Percentiles rank a stretch among this genome's conserved stretches.
Conservation (phyloP, 1,139 yeast species). For the Taphrina populina region DNA sequence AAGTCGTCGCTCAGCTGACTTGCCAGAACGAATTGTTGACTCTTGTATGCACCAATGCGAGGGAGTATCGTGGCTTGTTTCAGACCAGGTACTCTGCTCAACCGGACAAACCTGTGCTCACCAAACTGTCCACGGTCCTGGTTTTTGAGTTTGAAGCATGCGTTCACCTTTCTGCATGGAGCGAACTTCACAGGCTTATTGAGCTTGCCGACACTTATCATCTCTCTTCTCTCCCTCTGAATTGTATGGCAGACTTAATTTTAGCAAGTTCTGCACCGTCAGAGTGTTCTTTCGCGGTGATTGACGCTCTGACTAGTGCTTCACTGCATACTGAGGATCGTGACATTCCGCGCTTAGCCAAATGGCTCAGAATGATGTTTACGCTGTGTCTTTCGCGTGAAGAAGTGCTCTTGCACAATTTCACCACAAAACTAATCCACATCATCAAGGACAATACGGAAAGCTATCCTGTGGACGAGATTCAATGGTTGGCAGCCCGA, state of each 20-base stretch:
- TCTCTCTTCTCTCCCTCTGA: conserved; percentile 30
- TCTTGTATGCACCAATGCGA: not conserved
- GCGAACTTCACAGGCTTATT: conserved; percentile 14
- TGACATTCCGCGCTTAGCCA: conserved; percentile 33
- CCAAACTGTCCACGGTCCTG: conserved; percentile 14
- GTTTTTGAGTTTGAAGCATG: conserved; percentile 27
- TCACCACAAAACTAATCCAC: conserved; percentile 8
- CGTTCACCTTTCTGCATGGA: conserved; percentile 4
- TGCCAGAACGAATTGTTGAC: too few relatives aligned
- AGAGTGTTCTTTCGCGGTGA: conserved; percentile 5
- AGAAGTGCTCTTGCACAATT: not conserved
- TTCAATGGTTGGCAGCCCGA: conserved; percentile 38
- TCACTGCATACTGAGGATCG: not conserved
- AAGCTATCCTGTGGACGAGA: conserved; percentile 37
- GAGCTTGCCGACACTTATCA: conserved; percentile 35
- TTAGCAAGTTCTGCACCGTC: conserved; percentile 12
- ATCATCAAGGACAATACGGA: conserved; percentile 13
- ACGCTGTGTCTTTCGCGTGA: conserved; percentile 34
- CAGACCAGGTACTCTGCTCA: not conserved
- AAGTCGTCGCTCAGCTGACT: too few relatives aligned
- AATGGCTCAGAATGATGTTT: conserved; percentile 37
- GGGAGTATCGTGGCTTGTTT: not conserved
- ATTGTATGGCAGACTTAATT: conserved; percentile 27
- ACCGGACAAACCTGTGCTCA: not conserved
- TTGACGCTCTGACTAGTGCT: conserved; percentile 14